Evolutionary conservation across 192 early-diverging fungal species (phyloP).

Genomic region (Spinellus fusiger): DNA sequence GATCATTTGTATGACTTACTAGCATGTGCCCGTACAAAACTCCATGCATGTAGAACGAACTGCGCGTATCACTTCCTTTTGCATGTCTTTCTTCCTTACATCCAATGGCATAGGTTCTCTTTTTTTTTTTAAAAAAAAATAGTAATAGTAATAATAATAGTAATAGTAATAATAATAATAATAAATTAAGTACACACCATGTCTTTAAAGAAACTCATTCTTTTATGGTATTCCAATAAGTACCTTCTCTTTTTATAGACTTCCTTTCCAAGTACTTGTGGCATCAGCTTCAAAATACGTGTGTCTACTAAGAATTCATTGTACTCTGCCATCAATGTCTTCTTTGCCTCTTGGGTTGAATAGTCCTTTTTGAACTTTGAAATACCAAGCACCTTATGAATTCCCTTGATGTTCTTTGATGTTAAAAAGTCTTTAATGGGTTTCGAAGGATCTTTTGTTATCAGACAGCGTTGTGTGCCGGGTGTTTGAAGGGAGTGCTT

Average conservation of each 20-base stretch:
- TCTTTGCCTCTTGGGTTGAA: constrained; percentile 73
- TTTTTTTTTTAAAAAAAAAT: not conserved
- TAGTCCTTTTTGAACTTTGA: constrained; percentile 75
- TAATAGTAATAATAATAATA: too few species aligned
- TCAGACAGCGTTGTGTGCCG: constrained; percentile 76
- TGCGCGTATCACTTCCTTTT: constrained; percentile 55
- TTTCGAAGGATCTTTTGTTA: constrained; percentile 81
- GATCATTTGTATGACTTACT: not conserved
- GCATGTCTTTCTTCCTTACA: constrained; percentile 49
- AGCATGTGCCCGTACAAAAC: constrained; percentile 17
- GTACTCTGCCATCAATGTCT: constrained; percentile 66
- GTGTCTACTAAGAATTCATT: constrained; percentile 90
- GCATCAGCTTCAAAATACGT: constrained; percentile 63
- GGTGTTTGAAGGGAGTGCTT: constrained; percentile 57
- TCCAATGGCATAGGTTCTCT: constrained; percentile 73
- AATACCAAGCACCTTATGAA: constrained; percentile 74
- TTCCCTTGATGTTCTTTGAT: constrained; percentile 50
- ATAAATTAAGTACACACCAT: constrained; percentile 11
- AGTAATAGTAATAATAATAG: not conserved
- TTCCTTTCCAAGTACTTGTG: constrained; percentile 62
- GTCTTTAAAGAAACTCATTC: constrained; percentile 15
- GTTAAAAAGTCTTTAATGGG: constrained; percentile 70
- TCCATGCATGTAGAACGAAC: constrained; percentile 56
- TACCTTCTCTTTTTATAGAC: constrained; percentile 87
- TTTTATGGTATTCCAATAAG: constrained; percentile 3